Base-by-base conservation (phyloP, 2,329 filamentous ascomycete species). In the Colletotrichum tropicicola region DNA sequence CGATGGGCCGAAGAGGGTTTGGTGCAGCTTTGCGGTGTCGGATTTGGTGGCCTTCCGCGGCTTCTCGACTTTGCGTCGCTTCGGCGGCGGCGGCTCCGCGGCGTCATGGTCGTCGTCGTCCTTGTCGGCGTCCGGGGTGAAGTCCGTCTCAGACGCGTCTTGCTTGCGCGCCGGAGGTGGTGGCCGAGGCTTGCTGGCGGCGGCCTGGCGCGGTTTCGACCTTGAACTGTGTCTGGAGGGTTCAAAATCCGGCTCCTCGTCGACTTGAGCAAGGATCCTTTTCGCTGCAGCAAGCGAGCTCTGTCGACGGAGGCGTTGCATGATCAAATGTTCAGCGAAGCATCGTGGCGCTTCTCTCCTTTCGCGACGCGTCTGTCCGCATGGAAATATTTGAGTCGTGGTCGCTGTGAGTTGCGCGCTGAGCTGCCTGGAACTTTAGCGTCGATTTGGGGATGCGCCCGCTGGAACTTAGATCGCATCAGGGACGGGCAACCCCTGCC, bases 261-360 rank as follows among this genome's bases (percentile, higher is more conserved):
- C 59, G 12, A 23, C 60, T 27, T 68, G 67, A 2, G 59, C 41
- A 3, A 55, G 17, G 1, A 68, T 65, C 2, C 45, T 67, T 30
- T 54, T 57, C 2, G 65, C 60, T 17, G 67, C 67, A 6, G 65
- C 65, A 15, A 68, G 52, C 21, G 67, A 68, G 19, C 63, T 66
- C 19, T 65, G 61, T 32, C 61, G 61, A n/a, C 61, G 49, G 6
- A 49, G 30, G 5, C 61, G 61, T 23, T 65, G 48, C 61, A 61
- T 65, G 25, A 23, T 37, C 13, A n/a, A n/a, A n/a, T n/a, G n/a
- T n/a, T n/a, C n/a, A n/a, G n/a, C n/a, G n/a, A n/a, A n/a, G n/a
- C n/a, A n/a, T n/a, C n/a, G n/a, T n/a, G n/a, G n/a, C n/a, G n/a
- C n/a, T n/a, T n/a, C n/a, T n/a, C n/a, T n/a, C n/a, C n/a, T n/a